phyloP scores from a whole-genome alignment of 345 rosid species.

The Luvunga scandens region DNA sequence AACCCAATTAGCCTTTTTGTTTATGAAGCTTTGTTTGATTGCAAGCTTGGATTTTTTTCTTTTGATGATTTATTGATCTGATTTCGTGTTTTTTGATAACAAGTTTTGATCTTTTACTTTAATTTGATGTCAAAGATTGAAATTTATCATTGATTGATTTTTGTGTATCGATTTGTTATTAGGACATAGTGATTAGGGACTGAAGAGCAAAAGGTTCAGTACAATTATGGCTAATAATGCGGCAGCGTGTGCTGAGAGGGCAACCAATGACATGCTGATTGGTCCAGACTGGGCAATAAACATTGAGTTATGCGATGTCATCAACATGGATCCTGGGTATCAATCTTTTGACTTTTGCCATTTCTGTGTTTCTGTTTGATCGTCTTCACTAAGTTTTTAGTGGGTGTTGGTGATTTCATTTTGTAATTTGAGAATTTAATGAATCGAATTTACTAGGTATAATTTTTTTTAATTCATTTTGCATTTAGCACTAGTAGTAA shows the following conservation, averaged over 20 bases:
- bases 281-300: constrained; percentile 98
- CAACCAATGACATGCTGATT: constrained; percentile 81
- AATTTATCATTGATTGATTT: constrained; percentile 18
- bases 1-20: background rate
- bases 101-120: background rate
- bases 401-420: background rate
- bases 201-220: constrained; percentile 17
- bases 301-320: constrained; percentile 87
- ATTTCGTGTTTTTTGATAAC: background rate
- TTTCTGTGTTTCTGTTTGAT: background rate
- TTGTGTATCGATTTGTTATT: constrained; percentile 8
- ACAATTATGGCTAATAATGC: constrained; percentile 66
- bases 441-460: background rate
- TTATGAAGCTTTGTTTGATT: background rate
- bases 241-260: constrained; percentile 92
- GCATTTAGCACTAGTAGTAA: background rate
- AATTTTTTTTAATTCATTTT: background rate
- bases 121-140: constrained; percentile 1
- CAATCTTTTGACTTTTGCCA: constrained; percentile 4
- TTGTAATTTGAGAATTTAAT: background rate
- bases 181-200: constrained; percentile 20
- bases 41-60: background rate
- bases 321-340: constrained; percentile 92
- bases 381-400: background rate
- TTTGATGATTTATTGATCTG: constrained; percentile 13